Evolutionary conservation across 768 basidiomycete species (phyloP), one percentile per base, ranked within the genome.

Genomic region (Suillus occidentalis): DNA sequence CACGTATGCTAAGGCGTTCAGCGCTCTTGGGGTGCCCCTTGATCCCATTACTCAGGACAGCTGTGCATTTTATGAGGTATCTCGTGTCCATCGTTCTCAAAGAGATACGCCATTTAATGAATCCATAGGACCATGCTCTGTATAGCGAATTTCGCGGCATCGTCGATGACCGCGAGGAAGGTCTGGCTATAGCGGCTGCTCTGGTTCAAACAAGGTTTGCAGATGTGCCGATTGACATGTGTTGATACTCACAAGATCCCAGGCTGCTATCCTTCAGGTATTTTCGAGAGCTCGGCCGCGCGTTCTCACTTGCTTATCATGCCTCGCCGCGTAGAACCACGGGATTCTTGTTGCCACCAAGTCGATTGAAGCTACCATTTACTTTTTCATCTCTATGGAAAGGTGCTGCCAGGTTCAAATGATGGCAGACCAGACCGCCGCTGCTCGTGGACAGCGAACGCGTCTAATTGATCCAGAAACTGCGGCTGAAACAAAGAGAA

Each of bases 1-100:
- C 0, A 67, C 72, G 10, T 72, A 73, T 63, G 80, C 78, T 22
- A 76, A 76, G 58, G 79, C 79, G 1, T 81, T 79, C 68, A 69
- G 76, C 4, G 72, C 79, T 1, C 70, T 80, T 43, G 77, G 78
- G 7, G 67, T 67, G 34, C 68, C 70, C 34, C 34, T 78, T 37
- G 69, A 74, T 43, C 73, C 74, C 63, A 71, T 77, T 50, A 77
- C 77, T 6, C 77, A 77, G 64, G 78, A 79, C 60, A 66, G 62
- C 25, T 78, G 76, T 58, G 72, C 71, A 12, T 79, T 79, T 70
- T 75, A 75, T 63, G 47, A 77, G 45, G 74, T 72, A 37, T 28
- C 68, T 56, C 13, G 28, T 6, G 0, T 9, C 6, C 52, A n/a
- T 40, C 16, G 6, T 16, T 25, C 36, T 5, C 10, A 9, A 47